These are phyloP conservation scores for Coemansia pectinata DNA, from an alignment of 192 early-diverging fungal species.

Conservation along the genomic window DNA sequence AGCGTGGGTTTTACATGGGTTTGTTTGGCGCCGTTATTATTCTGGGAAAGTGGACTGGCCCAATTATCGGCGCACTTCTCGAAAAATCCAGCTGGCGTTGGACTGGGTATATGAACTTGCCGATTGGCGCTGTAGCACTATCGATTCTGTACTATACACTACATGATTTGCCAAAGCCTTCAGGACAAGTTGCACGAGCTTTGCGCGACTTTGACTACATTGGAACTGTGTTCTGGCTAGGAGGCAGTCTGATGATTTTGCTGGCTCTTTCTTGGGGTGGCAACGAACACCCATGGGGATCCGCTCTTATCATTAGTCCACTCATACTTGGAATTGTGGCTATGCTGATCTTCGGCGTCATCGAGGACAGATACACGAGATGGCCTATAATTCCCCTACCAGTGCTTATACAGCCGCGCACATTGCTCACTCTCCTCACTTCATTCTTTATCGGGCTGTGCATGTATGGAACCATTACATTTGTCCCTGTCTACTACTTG, in stretches of 20 bases:
- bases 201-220: conserved; percentile 60
- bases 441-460: conserved; percentile 47
- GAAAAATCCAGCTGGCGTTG: conserved; percentile 64
- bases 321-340: conserved; percentile 47
- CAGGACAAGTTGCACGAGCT: conserved; percentile 52
- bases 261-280: conserved; percentile 62
- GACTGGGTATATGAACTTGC: conserved; percentile 80
- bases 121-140: conserved; percentile 59
- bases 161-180: conserved; percentile 56
- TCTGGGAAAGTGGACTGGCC: conserved; percentile 65
- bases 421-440: conserved; percentile 23
- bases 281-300: conserved; percentile 59
- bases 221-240: conserved; percentile 56
- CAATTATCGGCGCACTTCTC: conserved; percentile 72
- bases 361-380: conserved; percentile 62
- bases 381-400: conserved; percentile 65
- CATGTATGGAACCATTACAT: conserved; percentile 54
- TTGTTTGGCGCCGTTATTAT: conserved; percentile 63
- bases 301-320: conserved; percentile 50
- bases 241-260: conserved; percentile 56
- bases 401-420: conserved; percentile 30
- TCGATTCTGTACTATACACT: conserved; percentile 59
- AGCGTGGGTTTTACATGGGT: conserved; percentile 73
- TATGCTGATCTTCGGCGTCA: conserved; percentile 42
- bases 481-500: conserved; percentile 50